Evolutionary conservation across 148 eudicot genomes (phyloP).

Genomic region (Chenopodium quinoa): DNA sequence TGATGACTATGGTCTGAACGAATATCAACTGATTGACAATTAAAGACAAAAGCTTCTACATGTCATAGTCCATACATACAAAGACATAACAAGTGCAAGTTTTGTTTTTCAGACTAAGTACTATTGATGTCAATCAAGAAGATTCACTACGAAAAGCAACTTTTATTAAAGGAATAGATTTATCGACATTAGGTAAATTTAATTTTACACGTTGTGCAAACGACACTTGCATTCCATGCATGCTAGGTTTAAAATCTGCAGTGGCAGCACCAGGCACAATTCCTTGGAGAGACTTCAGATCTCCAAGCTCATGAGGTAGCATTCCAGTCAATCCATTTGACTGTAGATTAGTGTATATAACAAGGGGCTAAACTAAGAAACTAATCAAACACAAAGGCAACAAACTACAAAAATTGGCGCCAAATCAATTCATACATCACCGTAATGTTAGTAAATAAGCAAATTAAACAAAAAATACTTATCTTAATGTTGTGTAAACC

Average conservation of each 20-base stretch:
- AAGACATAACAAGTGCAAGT: not conserved
- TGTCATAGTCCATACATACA: not conserved
- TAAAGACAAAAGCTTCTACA: not conserved
- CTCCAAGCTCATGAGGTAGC: slow-evolving; percentile 66
- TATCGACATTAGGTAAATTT: not conserved
- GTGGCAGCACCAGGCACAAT: slow-evolving; percentile 32
- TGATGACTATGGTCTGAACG: no score
- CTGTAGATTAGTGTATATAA: slow-evolving; percentile 55
- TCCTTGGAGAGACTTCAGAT: slow-evolving; percentile 51
- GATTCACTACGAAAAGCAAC: not conserved
- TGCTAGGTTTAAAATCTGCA: slow-evolving; percentile 33
- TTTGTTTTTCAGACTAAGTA: not conserved
- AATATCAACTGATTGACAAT: no score
- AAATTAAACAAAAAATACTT: no score
- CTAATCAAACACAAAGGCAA: not conserved
- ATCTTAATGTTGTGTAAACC: no score
- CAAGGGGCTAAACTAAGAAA: slow-evolving; percentile 4
- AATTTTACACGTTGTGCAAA: not conserved
- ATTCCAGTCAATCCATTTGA: slow-evolving; percentile 81
- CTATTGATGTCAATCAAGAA: not conserved
- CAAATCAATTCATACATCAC: slow-evolving; percentile 52
- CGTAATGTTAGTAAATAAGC: no score
- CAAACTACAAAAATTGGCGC: slow-evolving; percentile 4
- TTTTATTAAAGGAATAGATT: slow-evolving; percentile 12
- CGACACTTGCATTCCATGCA: slow-evolving; percentile 57